Conservation (phyloP, 345 rosid species). For the Gynandropsis gynandra region DNA sequence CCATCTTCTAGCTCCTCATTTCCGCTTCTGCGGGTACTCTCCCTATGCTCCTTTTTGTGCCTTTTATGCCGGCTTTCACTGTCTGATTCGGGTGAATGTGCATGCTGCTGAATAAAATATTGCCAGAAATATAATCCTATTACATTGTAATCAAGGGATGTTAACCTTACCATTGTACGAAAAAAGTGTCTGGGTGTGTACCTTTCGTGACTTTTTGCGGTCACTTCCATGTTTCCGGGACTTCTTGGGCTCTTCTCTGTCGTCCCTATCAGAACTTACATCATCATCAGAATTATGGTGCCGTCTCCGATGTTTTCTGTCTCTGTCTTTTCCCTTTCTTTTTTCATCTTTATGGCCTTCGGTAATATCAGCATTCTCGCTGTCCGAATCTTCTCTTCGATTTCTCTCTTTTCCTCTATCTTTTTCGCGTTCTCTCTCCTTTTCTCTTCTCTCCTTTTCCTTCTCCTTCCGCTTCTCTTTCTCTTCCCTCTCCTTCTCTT, state of each 20-base stretch:
- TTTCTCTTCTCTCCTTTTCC: conserved; percentile 61
- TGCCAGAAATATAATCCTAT: background rate
- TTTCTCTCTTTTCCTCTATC: conserved; percentile 70
- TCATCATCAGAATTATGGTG: conserved; percentile 67
- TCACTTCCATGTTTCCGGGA: conserved; percentile 76
- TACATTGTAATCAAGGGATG: background rate
- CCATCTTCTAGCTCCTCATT: conserved; percentile 93
- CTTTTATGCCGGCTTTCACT: conserved; percentile 64
- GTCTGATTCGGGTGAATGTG: conserved; percentile 77
- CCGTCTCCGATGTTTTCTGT: conserved; percentile 72
- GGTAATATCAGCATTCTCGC: conserved; percentile 59
- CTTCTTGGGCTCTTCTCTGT: conserved; percentile 63
- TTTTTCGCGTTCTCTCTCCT: conserved; percentile 72
- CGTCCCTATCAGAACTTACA: conserved; percentile 75
- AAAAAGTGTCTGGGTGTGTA: conserved; percentile 13
- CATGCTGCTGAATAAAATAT: conserved; percentile 43
- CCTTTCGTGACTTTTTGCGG: conserved; percentile 90
- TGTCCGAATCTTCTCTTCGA: conserved; percentile 76
- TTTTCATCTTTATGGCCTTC: conserved; percentile 78
- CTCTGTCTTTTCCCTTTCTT: conserved; percentile 70
- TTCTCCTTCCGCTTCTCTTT: conserved; percentile 57
- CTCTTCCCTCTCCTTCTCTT: conserved; percentile 49
- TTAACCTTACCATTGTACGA: conserved; percentile 1
- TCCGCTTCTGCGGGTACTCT: conserved; percentile 56
- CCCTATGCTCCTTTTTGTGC: conserved; percentile 70